Evolutionary conservation across 108 stramenopile genomes (phyloP).

Genomic region (Nitzschia sp.): DNA sequence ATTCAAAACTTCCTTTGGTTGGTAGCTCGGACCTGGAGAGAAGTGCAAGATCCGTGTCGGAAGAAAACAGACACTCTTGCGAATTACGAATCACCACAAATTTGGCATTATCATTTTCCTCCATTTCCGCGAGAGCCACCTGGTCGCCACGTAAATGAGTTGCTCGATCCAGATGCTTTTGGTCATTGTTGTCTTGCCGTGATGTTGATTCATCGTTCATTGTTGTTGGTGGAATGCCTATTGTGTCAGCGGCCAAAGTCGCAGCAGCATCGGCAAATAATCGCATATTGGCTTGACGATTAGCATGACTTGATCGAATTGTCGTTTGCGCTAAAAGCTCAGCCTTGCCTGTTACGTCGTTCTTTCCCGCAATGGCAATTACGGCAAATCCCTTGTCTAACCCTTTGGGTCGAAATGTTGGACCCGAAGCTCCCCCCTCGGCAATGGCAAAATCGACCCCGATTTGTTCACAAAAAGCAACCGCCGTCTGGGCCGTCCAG

Average conservation of each 20-base stretch:
- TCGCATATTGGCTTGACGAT: conserved; percentile 78
- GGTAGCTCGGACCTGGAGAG: conserved; percentile 5
- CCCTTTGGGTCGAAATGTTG: conserved; percentile 74
- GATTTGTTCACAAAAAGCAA: conserved; percentile 61
- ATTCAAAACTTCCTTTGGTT: background rate
- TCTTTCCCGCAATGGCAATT: conserved; percentile 60
- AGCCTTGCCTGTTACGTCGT: conserved; percentile 25
- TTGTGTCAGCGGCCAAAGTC: conserved; percentile 47
- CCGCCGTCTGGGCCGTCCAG: conserved; percentile 64
- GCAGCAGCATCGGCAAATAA: conserved; percentile 83
- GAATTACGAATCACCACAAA: conserved; percentile 53
- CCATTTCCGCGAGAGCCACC: conserved; percentile 39
- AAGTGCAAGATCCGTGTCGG: conserved; percentile 7
- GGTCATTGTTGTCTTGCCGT: background rate
- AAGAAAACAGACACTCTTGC: conserved; percentile 18
- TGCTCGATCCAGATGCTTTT: conserved; percentile 50
- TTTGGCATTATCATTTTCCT: conserved; percentile 45
- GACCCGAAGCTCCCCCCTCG: conserved; percentile 83
- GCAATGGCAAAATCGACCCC: conserved; percentile 68
- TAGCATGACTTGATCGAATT: conserved; percentile 50
- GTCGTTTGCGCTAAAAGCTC: conserved; percentile 58
- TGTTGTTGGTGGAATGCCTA: conserved; percentile 15
- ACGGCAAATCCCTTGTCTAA: conserved; percentile 74
- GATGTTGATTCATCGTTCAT: background rate
- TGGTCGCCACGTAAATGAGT: conserved; percentile 55